Evolutionary conservation across 2,329 filamentous ascomycete genomes (phyloP).

Genomic region (Scleromitrula shiraiana): DNA sequence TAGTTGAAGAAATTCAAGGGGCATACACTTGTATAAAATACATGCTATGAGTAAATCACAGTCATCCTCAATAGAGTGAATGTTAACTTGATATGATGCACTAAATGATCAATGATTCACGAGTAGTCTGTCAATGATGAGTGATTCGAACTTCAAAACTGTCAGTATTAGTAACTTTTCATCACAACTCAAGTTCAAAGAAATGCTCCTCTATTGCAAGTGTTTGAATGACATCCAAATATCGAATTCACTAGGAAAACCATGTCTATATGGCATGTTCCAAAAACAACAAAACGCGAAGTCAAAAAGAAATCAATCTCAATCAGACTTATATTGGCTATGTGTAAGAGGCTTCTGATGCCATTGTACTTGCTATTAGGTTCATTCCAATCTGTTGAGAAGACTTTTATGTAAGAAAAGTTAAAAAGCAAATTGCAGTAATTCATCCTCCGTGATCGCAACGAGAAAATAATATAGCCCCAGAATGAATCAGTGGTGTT

Average conservation of each 20-base stretch:
- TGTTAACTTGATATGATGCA: neutral
- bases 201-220: neutral
- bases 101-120: slow-evolving; percentile 8
- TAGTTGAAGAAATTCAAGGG: neutral
- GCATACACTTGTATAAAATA: neutral
- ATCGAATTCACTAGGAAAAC: neutral
- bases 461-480: neutral
- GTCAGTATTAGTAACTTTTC: slow-evolving; percentile 1
- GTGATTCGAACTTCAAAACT: too few relatives aligned
- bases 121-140: neutral
- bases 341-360: slow-evolving; percentile 6
- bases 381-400: slow-evolving; percentile 3
- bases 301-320: neutral
- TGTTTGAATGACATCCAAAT: neutral
- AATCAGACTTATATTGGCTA: slow-evolving; percentile 7
- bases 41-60: slow-evolving; percentile 2
- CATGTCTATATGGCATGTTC: neutral
- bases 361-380: slow-evolving; percentile 8
- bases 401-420: slow-evolving; percentile 12
- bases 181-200: neutral
- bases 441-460: slow-evolving; percentile 4
- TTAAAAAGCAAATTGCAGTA: slow-evolving; percentile 1
- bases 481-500: neutral
- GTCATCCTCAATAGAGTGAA: slow-evolving; percentile 3
- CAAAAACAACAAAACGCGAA: too few relatives aligned